Base-by-base conservation (phyloP, 106 monocot species). In the Dactylorhiza incarnata region DNA sequence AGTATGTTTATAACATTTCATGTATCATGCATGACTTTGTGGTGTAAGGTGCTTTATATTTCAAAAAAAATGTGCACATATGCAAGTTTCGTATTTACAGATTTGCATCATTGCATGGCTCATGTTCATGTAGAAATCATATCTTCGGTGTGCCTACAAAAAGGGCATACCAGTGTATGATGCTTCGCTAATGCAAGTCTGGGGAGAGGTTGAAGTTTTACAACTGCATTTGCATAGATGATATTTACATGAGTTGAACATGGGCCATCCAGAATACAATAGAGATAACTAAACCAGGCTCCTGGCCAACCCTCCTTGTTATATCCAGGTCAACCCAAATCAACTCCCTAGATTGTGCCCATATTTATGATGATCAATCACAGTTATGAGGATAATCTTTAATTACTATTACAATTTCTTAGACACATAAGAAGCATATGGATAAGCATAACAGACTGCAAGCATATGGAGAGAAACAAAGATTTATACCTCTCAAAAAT, bases 401-500 rank as follows among this genome's bases (percentile, higher is more conserved):
- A 5, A 13, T 23, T 66, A 13, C 13, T 70, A 45, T 45, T 70
- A 46, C 6, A 70, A 19, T 44, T 19, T 15, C 43, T 45, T 24
- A 11, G 16, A 25, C 6, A 46, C 13, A 45, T 5, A 17, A 70
- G 45, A 70, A 70, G 17, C 5, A 70, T 70, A 9, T 70, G 45
- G 8, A 70, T 46, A 70, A 66, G 14, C 10, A 69, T 54, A 48
- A 6, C 68, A 37, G 74, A 24, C 48, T 44, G 9, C 43, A 68
- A 45, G 37, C 50, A 68, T 48, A 77, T 19, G 15, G 54, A 17
- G 59, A 73, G 63, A 68, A 52, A 67, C 29, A 61, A 20, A 15
- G 25, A 45, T 3, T 78, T 9, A 71, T 91, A 94, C 94, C 94
- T 91, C 80, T 94, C 94, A 82, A 94, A 94, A 70, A 91, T 94